Base-by-base conservation (phyloP, 768 basidiomycete genomes). In the Phylloporus rhodoxanthus region DNA sequence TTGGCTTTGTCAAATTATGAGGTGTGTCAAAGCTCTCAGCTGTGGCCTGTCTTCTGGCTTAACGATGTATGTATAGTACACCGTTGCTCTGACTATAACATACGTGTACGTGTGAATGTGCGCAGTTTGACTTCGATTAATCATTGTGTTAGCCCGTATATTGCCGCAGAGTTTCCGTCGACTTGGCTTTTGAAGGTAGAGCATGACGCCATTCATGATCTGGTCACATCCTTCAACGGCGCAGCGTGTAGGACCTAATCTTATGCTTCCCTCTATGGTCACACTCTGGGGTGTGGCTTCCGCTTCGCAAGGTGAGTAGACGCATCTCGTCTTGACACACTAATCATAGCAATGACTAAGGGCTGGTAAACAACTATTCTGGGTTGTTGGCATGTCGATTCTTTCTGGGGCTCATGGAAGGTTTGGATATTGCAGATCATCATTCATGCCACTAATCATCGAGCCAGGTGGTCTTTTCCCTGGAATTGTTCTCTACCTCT, bases 251-350 rank as follows among this genome's bases (percentile, higher is more conserved):
- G 77, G 82, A 7, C 79, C 84, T 4, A 72, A 82, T 8, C 72
- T 79, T 49, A 67, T 78, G 40, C 72, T 84, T 58, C 84, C 86
- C 0, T 62, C 76, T 0, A 80, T 86, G 75, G 67, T 84, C 28
- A 72, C 76, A 0, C 58, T 79, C 2, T 87, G 85, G 85, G 86
- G 85, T 5, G 39, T 84, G 13, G 74, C 81, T 14, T 75, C 77
- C 5, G 72, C 80, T 5, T 67, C 78, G 29, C 85, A 87, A 72
- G 83, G 81, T 75, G 37, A 50, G 45, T 3, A 4, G 1, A 19
- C 5, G 14, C 47, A 8, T n/a, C 1, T 37, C 40, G 9, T 30
- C 19, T 8, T 8, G 8, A 45, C 26, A 11, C 4, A 29, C 29
- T 32, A 23, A 5, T 26, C 25, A 53, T 39, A 1, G 11, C 15